phyloP scores from a whole-genome alignment of 2,329 filamentous ascomycete species.

The Thielaviopsis euricoi region DNA sequence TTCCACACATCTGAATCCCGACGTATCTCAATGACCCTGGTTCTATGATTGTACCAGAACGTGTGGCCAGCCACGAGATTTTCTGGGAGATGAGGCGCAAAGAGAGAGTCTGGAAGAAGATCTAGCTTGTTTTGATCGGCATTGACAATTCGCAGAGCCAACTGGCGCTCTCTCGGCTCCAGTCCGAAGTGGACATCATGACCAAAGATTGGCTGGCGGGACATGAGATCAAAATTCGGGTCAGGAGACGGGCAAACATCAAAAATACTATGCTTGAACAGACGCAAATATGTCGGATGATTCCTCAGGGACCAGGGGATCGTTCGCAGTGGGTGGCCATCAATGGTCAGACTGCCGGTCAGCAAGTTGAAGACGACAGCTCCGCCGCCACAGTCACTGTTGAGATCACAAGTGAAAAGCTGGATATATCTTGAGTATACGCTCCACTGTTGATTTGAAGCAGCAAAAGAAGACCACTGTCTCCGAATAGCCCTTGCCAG shows the following conservation, averaged over 20 bases:
- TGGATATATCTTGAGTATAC: not conserved
- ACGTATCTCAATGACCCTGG: conserved; percentile 20
- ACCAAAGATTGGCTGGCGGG: conserved; percentile 14
- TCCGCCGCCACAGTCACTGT: conserved; percentile 7
- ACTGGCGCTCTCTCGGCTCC: conserved; percentile 12
- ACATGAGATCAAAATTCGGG: conserved; percentile 26
- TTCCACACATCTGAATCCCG: conserved; percentile 16
- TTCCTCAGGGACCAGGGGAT: conserved; percentile 28
- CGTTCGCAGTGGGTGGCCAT: conserved; percentile 30
- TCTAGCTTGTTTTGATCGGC: conserved; percentile 12
- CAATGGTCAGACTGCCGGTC: conserved; percentile 33
- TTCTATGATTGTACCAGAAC: conserved; percentile 29
- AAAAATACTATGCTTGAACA: conserved; percentile 28
- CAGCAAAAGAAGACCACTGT: not conserved
- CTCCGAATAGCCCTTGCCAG: not conserved
- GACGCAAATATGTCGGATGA: conserved; percentile 22
- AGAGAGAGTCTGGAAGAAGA: conserved; percentile 20
- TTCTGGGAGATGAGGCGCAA: conserved; percentile 19
- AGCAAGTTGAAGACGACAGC: conserved; percentile 32
- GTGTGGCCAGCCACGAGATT: conserved; percentile 23
- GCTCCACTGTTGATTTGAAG: not conserved
- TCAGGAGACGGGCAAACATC: conserved; percentile 26
- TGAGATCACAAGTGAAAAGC: not conserved
- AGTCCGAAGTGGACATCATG: conserved; percentile 23
- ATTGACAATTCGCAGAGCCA: conserved; percentile 19